Evolutionary conservation across 306 rosid genomes (phyloP).

Genomic region (Luffa acutangula): DNA sequence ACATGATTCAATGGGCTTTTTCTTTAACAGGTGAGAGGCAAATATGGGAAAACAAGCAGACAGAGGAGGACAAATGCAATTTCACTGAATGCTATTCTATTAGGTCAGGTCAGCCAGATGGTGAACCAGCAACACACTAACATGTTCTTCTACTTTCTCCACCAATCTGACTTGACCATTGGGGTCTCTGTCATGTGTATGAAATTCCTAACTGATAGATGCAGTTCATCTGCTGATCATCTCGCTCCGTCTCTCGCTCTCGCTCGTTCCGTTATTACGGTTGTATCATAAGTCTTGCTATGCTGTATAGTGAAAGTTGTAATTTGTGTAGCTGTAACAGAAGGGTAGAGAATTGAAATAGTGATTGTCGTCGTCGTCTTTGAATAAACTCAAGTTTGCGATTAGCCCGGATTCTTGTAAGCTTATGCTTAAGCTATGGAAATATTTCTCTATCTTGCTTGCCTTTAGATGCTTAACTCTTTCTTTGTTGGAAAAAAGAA

Average conservation of each 20-base stretch:
- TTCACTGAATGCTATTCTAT: slow-evolving; percentile 12
- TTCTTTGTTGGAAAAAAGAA: not conserved
- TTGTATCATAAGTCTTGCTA: slow-evolving; percentile 31
- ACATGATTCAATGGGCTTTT: not conserved
- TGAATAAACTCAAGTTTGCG: slow-evolving; percentile 39
- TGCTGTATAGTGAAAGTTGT: slow-evolving; percentile 55
- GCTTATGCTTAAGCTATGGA: slow-evolving; percentile 13
- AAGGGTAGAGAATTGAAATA: slow-evolving; percentile 28
- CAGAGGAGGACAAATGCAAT: slow-evolving; percentile 20
- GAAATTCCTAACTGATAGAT: slow-evolving; percentile 27
- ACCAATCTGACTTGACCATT: slow-evolving; percentile 21
- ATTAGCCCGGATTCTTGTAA: slow-evolving; percentile 14
- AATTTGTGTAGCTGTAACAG: slow-evolving; percentile 29
- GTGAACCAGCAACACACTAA: slow-evolving; percentile 23
- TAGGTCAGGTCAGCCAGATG: slow-evolving; percentile 19
- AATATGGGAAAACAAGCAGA: slow-evolving; percentile 18
- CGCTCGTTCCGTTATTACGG: not conserved
- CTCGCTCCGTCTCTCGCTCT: not conserved
- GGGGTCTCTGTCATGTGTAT: slow-evolving; percentile 30
- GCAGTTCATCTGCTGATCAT: slow-evolving; percentile 26
- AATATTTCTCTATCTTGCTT: slow-evolving; percentile 18
- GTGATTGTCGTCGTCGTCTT: slow-evolving; percentile 22
- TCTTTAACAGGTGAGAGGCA: slow-evolving; percentile 34
- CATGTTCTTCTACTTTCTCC: slow-evolving; percentile 13
- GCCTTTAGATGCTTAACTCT: not conserved